Base-by-base conservation (phyloP, 2,329 filamentous ascomycete species). In the Verticillium isaacii region DNA sequence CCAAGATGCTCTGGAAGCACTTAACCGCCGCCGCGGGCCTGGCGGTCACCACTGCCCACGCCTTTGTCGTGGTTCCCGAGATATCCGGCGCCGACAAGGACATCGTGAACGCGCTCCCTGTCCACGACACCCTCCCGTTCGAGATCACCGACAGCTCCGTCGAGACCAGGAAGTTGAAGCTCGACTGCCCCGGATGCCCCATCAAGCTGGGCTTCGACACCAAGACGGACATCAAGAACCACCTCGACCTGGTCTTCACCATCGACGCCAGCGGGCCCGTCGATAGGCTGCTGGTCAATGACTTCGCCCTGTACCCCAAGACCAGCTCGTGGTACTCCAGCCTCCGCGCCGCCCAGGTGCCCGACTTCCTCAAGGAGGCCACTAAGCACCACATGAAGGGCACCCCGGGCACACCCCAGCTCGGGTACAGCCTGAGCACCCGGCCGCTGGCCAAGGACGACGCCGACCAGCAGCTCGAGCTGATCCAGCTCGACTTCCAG, bases 301-400 rank as follows among this genome's bases (percentile, higher is more conserved):
- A 81, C 62, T 81, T 83, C 63, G 82, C 85, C 67, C 76, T 90
- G 19, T 90, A 87, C 66, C 84, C 84, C 17, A 73, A 78, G 59
- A 72, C 83, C 65, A 75, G 83, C 69, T 77, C 80, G 1, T 76
- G 79, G 70, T 71, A 70, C 65, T 72, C 74, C 57, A 72, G 73
- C 9, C 75, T 86, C 41, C 74, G 71, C 6, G 84, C 84, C 12
- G 67, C 74, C 14, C 78, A 85, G 61, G 68, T 80, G 37, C 73
- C 78, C 50, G 75, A 79, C 52, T 63, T 70, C 63, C 59, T 62
- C 55, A 59, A 71, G 68, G 62, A 68, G 63, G 70, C 67, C 39
- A 70, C 68, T 41, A 69, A 67, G 59, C 68, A 66, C 39, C 71
- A 74, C 32, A 70, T 72, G 29, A 72, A 72, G 58, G 66, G 71